These are phyloP conservation scores for Entrophospora sp. DNA, from an alignment of 192 early-diverging fungal genomes.

Conservation along the genomic window DNA sequence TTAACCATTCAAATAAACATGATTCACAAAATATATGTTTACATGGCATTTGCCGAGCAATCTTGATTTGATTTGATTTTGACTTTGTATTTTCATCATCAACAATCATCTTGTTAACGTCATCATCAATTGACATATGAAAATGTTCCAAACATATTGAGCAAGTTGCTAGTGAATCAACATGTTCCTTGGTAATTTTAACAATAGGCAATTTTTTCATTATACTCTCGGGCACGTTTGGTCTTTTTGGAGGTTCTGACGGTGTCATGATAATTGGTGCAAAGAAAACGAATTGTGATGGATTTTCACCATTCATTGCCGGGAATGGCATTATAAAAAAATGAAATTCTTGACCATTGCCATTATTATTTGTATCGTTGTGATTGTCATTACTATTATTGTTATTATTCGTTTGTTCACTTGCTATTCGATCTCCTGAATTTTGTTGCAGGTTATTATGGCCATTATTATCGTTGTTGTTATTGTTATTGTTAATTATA, in stretches of 20 bases:
- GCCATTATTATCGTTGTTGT: too few species aligned
- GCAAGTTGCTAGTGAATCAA: constrained; percentile 7
- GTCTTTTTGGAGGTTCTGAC: neutral
- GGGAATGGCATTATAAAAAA: neutral
- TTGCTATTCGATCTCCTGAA: neutral
- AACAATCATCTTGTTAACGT: neutral
- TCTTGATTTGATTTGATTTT: neutral
- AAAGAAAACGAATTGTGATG: neutral
- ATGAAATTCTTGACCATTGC: neutral
- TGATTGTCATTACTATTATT: neutral
- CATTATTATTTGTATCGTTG: neutral
- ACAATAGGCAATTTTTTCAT: constrained; percentile 17
- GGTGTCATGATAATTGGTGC: neutral
- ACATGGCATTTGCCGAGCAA: constrained; percentile 5
- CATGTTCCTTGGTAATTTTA: constrained; percentile 9
- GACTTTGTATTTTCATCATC: neutral
- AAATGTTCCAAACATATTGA: constrained; percentile 14
- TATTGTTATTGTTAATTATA: too few species aligned
- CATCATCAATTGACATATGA: neutral
- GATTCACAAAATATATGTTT: constrained; percentile 16
- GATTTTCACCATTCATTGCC: neutral
- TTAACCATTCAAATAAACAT: constrained; percentile 20
- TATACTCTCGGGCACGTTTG: neutral
- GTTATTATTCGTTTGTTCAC: neutral
- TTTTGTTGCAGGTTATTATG: too few species aligned